Evolutionary conservation across 2,329 filamentous ascomycete genomes (phyloP).

Genomic region (Penicillium rolfsii): DNA sequence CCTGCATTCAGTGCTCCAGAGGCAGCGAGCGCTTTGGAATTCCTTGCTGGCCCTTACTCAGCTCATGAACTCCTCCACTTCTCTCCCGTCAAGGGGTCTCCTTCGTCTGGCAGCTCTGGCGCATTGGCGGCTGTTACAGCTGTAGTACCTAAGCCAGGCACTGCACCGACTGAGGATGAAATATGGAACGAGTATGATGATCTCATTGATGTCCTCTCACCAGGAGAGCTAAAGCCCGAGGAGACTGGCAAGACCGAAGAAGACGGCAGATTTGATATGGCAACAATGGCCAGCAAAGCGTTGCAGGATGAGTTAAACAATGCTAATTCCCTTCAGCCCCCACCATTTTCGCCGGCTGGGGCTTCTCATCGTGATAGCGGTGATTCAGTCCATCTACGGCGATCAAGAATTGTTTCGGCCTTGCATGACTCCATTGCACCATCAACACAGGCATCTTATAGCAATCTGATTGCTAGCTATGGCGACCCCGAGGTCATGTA

Average conservation of each 20-base stretch:
- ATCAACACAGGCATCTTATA: constrained; percentile 57
- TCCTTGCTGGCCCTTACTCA: constrained; percentile 44
- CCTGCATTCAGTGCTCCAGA: constrained; percentile 41
- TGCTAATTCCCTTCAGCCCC: constrained; percentile 15
- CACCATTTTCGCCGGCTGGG: constrained; percentile 24
- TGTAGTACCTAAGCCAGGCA: constrained; percentile 63
- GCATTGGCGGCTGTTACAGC: constrained; percentile 68
- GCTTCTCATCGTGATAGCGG: constrained; percentile 34
- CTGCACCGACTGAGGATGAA: constrained; percentile 76
- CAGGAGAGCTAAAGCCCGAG: constrained; percentile 36
- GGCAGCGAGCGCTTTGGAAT: constrained; percentile 35
- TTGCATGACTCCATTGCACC: constrained; percentile 54
- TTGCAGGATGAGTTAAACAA: constrained; percentile 43
- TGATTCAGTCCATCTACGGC: constrained; percentile 49
- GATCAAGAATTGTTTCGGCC: constrained; percentile 56
- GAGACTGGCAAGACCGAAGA: constrained; percentile 20
- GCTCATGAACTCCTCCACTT: constrained; percentile 72
- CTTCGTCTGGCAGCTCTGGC: constrained; percentile 66
- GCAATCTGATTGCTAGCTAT: constrained; percentile 58
- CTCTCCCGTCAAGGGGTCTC: constrained; percentile 71
- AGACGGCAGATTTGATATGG: constrained; percentile 41
- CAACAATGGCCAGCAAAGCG: constrained; percentile 43
- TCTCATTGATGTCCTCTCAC: constrained; percentile 69
- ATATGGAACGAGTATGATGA: constrained; percentile 96
- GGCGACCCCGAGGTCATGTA: constrained; percentile 38